Evolutionary conservation across 768 basidiomycete genomes (phyloP), one percentile per base, ranked within the genome.

Genomic region (Russula olivacea): DNA sequence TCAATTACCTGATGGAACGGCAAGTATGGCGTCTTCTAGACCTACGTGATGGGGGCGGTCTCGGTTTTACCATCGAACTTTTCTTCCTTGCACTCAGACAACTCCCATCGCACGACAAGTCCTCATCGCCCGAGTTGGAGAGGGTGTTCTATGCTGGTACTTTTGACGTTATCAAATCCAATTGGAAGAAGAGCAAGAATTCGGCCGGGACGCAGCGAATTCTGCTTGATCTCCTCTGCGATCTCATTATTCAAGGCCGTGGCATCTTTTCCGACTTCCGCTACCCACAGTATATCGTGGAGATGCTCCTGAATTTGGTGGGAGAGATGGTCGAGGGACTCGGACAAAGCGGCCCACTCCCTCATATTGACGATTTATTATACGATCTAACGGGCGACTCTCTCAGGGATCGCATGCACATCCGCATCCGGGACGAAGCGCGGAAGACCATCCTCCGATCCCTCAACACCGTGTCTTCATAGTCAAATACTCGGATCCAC

Each of bases 41-140:
- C 23, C 7, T 61, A 21, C 47, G 38, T 21, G 48, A 61, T 8
- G 47, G 54, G 0, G 10, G 47, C 11, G 48, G 61, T 30, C 47
- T 61, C 5, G 47, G 61, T 0, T 50, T 32, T 43, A 49, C 47
- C 2, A 12, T 61, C 9, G 60, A 61, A 15, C 60, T 61, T 15
- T 55, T 55, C 47, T 61, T 61, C 53, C 54, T 61, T n/a, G n/a
- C 54, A 21, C 48, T 50, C 15, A 49, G 54, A 50, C 47, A 61
- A 45, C 28, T 50, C 23, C 21, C 12, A 40, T 40, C 38, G 38
- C 14, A 1, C 38, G 14, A 38, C 38, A 2, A 8, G 23, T 4
- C 36, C 4, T 21, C 38, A 28, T 59, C 38, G 8, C 1, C 23
- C 28, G 53, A 55, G 21, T 48, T 15, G 4, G 3, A 23, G 32